phyloP scores from a whole-genome alignment of 495 filamentous ascomycete species.

The Halenospora varia region DNA sequence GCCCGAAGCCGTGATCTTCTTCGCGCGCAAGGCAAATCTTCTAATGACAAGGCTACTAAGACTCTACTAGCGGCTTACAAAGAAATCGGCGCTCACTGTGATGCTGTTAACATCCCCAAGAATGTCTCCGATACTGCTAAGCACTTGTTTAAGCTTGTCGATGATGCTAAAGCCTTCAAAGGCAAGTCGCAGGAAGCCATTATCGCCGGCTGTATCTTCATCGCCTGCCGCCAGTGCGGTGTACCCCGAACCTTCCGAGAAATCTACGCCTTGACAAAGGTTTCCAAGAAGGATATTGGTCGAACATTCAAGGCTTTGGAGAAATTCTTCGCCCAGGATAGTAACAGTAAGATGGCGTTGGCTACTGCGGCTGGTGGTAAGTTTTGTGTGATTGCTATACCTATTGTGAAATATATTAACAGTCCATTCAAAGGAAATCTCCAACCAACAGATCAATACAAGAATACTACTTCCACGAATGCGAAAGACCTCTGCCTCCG shows the following conservation, averaged over 20 bases:
- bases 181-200: constrained; percentile 92
- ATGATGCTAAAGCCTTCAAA: constrained; percentile 89
- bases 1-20: constrained; percentile 74
- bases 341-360: constrained; percentile 46
- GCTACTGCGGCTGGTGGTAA: constrained; percentile 46
- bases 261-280: constrained; percentile 86
- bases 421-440: constrained; percentile 15
- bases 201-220: constrained; percentile 94
- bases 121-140: constrained; percentile 83
- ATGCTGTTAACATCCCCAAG: constrained; percentile 74
- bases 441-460: constrained; percentile 50
- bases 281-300: constrained; percentile 95
- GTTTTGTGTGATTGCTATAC: constrained; percentile 17
- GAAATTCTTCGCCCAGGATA: constrained; percentile 69
- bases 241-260: constrained; percentile 89
- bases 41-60: constrained; percentile 85
- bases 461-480: constrained; percentile 71
- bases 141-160: constrained; percentile 88
- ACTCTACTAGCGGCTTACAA: constrained; percentile 75
- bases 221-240: constrained; percentile 86
- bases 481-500: constrained; percentile 82
- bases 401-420: constrained; percentile 22
- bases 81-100: constrained; percentile 84
- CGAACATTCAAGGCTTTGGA: constrained; percentile 90
- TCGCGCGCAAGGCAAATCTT: constrained; percentile 79